Percentiles rank a stretch among this genome's conserved stretches.
Evolutionary conservation across 2,329 filamentous ascomycete genomes (phyloP).

Genomic region (Calonectria hongkongensis): DNA sequence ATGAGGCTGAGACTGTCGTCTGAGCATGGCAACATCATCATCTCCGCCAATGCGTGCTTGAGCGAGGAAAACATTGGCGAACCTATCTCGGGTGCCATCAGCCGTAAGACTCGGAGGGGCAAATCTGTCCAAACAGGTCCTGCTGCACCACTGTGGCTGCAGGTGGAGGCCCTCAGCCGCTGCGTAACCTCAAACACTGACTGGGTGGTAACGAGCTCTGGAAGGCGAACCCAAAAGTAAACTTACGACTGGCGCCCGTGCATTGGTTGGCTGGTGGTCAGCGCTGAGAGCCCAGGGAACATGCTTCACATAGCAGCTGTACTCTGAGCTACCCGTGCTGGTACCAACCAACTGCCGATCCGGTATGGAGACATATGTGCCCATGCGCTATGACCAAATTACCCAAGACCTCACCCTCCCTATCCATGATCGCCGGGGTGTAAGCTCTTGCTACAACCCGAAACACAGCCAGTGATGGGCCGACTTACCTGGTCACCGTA

Average conservation of each 20-base stretch:
- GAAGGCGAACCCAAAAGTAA: not conserved
- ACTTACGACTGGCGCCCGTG: conserved; percentile 6
- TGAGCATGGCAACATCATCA: conserved; percentile 26
- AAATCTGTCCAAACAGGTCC: conserved; percentile 2
- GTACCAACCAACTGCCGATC: conserved; percentile 17
- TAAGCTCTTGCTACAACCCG: conserved; percentile 13
- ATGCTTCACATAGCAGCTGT: not conserved
- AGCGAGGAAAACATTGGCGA: conserved; percentile 8
- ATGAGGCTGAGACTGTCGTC: conserved; percentile 27
- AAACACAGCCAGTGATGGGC: conserved; percentile 12
- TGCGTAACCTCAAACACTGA: not conserved
- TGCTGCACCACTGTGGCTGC: conserved; percentile 14
- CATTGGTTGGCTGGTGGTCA: not conserved
- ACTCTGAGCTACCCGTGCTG: not conserved
- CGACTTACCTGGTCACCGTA: not conserved
- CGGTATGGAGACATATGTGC: not conserved
- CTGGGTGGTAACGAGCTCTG: conserved; percentile 1
- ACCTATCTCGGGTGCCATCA: not conserved
- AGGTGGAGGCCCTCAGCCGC: conserved; percentile 26
- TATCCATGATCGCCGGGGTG: conserved; percentile 23
- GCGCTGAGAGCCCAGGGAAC: conserved; percentile 9
- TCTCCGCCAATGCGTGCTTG: conserved; percentile 9
- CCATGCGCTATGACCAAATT: conserved; percentile 18
- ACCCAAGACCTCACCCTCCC: conserved; percentile 10
- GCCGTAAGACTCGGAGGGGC: not conserved